Evolutionary conservation across 345 rosid genomes (phyloP).

Genomic region (Eucalyptus regnans): DNA sequence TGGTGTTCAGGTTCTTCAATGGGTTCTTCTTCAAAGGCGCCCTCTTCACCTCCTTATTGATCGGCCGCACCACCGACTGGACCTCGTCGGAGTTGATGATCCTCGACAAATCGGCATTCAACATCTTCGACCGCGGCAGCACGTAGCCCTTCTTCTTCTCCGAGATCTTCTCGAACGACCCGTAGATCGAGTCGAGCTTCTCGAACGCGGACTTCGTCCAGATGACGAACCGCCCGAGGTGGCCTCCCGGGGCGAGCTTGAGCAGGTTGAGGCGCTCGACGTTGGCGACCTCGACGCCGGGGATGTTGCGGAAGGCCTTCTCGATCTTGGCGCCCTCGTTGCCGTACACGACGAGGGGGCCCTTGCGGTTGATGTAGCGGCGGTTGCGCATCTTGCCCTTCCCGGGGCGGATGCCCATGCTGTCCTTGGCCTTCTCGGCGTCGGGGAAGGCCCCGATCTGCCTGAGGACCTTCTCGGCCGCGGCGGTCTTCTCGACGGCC

Average conservation of each 20-base stretch:
- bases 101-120: slow-evolving; percentile 4
- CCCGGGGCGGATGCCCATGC: slow-evolving; percentile 22
- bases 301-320: slow-evolving; percentile 35
- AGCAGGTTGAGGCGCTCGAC: slow-evolving; percentile 31
- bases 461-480: slow-evolving; percentile 20
- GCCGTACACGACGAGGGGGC: slow-evolving; percentile 28
- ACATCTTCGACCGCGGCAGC: slow-evolving; percentile 4
- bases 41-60: slow-evolving; percentile 2
- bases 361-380: slow-evolving; percentile 25
- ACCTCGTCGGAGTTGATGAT: slow-evolving; percentile 40
- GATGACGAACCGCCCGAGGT: slow-evolving; percentile 30
- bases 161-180: slow-evolving; percentile 17
- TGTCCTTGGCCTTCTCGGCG: slow-evolving; percentile 34
- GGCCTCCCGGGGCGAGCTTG: slow-evolving; percentile 41
- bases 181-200: slow-evolving; percentile 34
- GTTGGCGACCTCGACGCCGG: slow-evolving; percentile 28
- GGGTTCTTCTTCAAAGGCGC: slow-evolving; percentile 7
- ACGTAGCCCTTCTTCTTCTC: slow-evolving; percentile 5
- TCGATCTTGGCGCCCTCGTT: slow-evolving; percentile 26
- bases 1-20: slow-evolving; percentile 2
- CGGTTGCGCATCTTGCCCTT: slow-evolving; percentile 9
- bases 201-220: slow-evolving; percentile 39
- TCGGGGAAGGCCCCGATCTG: slow-evolving; percentile 30
- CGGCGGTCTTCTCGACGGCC: slow-evolving; percentile 21
- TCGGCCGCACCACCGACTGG: slow-evolving; percentile 20